These are phyloP conservation scores for Entomortierella parvispora DNA, from an alignment of 192 early-diverging fungal species.

Conservation along the genomic window DNA sequence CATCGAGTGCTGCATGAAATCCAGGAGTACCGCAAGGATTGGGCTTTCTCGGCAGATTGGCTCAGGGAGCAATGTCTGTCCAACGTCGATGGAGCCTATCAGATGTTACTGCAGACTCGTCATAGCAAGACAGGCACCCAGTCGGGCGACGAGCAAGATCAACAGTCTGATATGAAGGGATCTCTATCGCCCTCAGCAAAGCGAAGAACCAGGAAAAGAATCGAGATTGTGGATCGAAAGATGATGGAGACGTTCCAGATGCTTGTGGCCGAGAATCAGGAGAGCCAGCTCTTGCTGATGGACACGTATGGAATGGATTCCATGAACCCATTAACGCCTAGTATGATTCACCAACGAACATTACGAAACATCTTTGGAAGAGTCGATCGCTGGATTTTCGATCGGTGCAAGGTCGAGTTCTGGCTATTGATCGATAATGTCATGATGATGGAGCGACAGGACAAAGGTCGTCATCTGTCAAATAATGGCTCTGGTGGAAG, in stretches of 20 bases:
- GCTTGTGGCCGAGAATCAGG: conserved; percentile 50
- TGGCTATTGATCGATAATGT: conserved; percentile 59
- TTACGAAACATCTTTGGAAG: conserved; percentile 55
- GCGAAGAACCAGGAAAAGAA: conserved; percentile 7
- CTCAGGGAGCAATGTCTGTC: conserved; percentile 45
- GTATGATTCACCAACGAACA: conserved; percentile 53
- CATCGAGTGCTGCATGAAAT: conserved; percentile 48
- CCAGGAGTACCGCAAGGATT: conserved; percentile 48
- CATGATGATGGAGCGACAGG: conserved; percentile 31
- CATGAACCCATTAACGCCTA: conserved; percentile 28
- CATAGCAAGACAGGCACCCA: conserved; percentile 1
- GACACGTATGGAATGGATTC: conserved; percentile 52
- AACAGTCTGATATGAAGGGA: not conserved
- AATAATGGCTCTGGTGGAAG: conserved; percentile 11
- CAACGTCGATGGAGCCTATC: conserved; percentile 47
- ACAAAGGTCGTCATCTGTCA: not conserved
- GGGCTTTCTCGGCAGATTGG: conserved; percentile 48
- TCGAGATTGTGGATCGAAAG: conserved; percentile 43
- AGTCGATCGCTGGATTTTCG: conserved; percentile 64
- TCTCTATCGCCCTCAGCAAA: not conserved
- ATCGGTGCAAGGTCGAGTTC: conserved; percentile 60
- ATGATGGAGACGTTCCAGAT: conserved; percentile 55
- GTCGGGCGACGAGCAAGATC: not conserved
- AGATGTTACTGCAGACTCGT: conserved; percentile 46
- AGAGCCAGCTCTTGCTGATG: conserved; percentile 50